A percentile compares a stretch with the other conserved stretches of the same genome.
These are phyloP conservation scores for Geotrichum aggregatum DNA, from an alignment of 1,139 yeast genomes.

Conservation along the genomic window DNA sequence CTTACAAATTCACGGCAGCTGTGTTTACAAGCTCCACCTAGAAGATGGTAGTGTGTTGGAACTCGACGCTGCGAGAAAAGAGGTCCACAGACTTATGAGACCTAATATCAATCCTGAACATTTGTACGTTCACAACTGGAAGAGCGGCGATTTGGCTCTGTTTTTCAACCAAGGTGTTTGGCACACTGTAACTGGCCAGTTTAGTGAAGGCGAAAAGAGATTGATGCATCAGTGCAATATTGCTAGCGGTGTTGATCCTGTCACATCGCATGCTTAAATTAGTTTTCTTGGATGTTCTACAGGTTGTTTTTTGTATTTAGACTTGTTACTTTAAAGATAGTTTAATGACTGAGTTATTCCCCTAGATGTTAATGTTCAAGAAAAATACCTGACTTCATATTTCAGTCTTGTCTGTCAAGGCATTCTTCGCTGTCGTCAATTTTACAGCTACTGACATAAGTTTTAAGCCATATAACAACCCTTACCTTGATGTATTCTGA, in stretches of 20 bases:
- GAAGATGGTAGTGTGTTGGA: slow-evolving; percentile 54
- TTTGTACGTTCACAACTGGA: slow-evolving; percentile 78
- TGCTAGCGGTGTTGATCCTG: slow-evolving; percentile 72
- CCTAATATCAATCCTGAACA: slow-evolving; percentile 72
- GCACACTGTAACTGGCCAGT: slow-evolving; percentile 87
- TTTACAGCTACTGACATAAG: too few species aligned
- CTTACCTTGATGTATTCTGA: too few species aligned
- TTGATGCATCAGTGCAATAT: slow-evolving; percentile 90
- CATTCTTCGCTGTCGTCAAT: too few species aligned
- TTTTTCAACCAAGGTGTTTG: slow-evolving; percentile 84
- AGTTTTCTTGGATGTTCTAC: too few species aligned
- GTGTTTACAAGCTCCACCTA: slow-evolving; percentile 62
- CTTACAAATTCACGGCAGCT: slow-evolving; percentile 75
- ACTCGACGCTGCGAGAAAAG: slow-evolving; percentile 66
- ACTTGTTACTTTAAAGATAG: too few species aligned
- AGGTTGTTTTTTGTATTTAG: too few species aligned
- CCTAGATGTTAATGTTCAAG: too few species aligned
- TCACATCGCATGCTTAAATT: too few species aligned
- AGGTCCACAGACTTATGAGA: slow-evolving; percentile 67
- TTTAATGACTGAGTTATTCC: too few species aligned
- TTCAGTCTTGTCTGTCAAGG: too few species aligned
- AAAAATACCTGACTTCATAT: too few species aligned
- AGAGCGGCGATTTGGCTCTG: slow-evolving; percentile 74
- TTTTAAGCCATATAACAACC: too few species aligned
- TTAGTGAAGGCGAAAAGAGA: slow-evolving; percentile 68